Evolutionary conservation across 164 flowering plant species (phyloP).

Genomic region (Berberis thunbergii): DNA sequence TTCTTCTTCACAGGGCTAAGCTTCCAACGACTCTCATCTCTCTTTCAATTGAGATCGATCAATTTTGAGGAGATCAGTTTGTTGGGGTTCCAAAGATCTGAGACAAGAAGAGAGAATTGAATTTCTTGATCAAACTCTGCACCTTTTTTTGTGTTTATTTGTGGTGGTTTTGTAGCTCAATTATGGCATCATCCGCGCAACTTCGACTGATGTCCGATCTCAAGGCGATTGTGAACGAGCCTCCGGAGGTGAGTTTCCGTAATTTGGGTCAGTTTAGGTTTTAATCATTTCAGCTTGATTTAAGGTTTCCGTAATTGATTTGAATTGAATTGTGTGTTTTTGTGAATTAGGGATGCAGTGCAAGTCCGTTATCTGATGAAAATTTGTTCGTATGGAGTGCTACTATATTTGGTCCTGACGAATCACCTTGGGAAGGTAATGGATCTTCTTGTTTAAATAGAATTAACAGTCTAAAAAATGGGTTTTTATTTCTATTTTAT

Average conservation of each 20-base stretch:
- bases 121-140: too few relatives aligned
- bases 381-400: conserved; percentile 52
- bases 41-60: too few relatives aligned
- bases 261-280: not conserved
- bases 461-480: too few relatives aligned
- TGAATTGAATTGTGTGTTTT: not conserved
- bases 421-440: conserved; percentile 52
- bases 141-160: too few relatives aligned
- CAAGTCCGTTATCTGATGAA: conserved; percentile 40
- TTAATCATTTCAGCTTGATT: not conserved
- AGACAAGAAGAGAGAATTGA: too few relatives aligned
- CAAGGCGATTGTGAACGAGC: conserved; percentile 42
- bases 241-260: conserved; percentile 30
- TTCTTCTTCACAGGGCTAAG: too few relatives aligned
- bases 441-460: not conserved
- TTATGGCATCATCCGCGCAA: conserved; percentile 35
- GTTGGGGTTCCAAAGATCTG: too few relatives aligned
- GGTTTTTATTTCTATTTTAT: not conserved
- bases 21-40: too few relatives aligned
- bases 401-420: conserved; percentile 48
- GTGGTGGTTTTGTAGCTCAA: not conserved
- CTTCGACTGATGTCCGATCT: conserved; percentile 55
- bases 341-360: conserved; percentile 40
- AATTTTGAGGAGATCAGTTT: too few relatives aligned
- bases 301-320: not conserved